Evolutionary conservation across 1,284 basidiomycete genomes (phyloP).

Genomic region (Tetrapyrgos nigripes): DNA sequence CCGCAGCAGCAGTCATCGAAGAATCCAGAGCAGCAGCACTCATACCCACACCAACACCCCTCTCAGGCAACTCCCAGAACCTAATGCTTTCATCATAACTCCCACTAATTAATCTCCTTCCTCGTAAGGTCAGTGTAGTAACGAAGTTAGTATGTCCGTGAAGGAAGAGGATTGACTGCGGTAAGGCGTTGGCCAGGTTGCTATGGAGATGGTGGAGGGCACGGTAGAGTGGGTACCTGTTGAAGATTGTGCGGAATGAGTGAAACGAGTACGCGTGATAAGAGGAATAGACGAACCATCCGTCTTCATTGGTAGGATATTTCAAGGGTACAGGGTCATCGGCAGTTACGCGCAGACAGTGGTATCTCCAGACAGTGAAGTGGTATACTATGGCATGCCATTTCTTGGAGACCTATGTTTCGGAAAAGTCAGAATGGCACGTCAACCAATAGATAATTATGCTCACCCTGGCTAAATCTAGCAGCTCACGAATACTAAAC

Average conservation of each 20-base stretch:
- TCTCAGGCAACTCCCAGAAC: conserved; percentile 70
- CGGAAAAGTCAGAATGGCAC: conserved; percentile 1
- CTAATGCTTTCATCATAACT: conserved; percentile 92
- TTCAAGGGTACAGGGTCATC: conserved; percentile 75
- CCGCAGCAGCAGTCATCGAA: conserved; percentile 50
- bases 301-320: conserved; percentile 65
- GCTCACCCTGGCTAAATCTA: conserved; percentile 61
- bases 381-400: conserved; percentile 76
- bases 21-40: conserved; percentile 18
- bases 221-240: conserved; percentile 76
- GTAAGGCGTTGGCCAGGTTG: conserved; percentile 81
- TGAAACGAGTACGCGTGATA: no score
- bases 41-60: conserved; percentile 23
- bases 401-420: conserved; percentile 70
- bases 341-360: conserved; percentile 76
- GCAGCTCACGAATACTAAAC: conserved; percentile 70
- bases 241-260: no score
- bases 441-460: conserved; percentile 7
- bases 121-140: conserved; percentile 81
- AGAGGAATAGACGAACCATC: no score
- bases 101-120: conserved; percentile 84
- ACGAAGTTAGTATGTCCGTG: conserved; percentile 89
- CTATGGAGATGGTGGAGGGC: conserved; percentile 86
- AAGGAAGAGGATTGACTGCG: conserved; percentile 80
- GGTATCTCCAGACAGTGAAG: conserved; percentile 80